Conservation (phyloP, 169 alveolate species). For the Babesia bigemina region DNA sequence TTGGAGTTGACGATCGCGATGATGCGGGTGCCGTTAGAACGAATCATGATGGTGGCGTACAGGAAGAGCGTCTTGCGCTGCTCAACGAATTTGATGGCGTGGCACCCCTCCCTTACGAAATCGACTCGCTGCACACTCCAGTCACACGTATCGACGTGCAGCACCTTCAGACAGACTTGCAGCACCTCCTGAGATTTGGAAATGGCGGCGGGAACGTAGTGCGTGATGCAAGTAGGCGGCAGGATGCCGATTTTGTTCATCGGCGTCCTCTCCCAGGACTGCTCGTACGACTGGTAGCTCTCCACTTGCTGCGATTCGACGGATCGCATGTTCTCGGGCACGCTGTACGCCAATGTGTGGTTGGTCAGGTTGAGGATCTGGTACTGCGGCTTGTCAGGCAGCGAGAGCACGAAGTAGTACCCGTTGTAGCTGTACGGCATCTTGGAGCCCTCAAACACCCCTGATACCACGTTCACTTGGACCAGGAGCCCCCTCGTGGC, state of each 20-base stretch:
- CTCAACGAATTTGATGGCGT: constrained; percentile 8
- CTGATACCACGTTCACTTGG: constrained; percentile 79
- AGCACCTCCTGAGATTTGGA: constrained; percentile 13
- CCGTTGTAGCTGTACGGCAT: constrained; percentile 84
- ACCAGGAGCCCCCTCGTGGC: constrained; percentile 66
- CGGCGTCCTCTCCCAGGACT: constrained; percentile 47
- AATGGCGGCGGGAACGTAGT: constrained; percentile 40
- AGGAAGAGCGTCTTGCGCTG: background rate
- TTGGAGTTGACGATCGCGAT: constrained; percentile 27
- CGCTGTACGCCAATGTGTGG: constrained; percentile 73
- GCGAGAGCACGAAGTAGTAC: constrained; percentile 73
- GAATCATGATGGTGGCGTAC: constrained; percentile 30
- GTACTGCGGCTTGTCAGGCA: constrained; percentile 78
- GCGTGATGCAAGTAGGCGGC: constrained; percentile 51
- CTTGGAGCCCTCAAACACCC: constrained; percentile 77
- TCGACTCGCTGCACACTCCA: constrained; percentile 32
- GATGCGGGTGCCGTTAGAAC: constrained; percentile 37
- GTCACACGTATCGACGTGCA: constrained; percentile 22
- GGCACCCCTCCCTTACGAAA: constrained; percentile 24
- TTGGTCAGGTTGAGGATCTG: constrained; percentile 79
- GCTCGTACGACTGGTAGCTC: constrained; percentile 46
- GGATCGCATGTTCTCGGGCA: constrained; percentile 62
- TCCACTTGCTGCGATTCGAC: constrained; percentile 62
- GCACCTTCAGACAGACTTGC: constrained; percentile 36
- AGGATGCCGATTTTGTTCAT: constrained; percentile 65